Percentiles rank a stretch among this genome's conserved stretches.
Conservation (phyloP, 129 eudicot genomes). For the Heracleum sosnowskyi region DNA sequence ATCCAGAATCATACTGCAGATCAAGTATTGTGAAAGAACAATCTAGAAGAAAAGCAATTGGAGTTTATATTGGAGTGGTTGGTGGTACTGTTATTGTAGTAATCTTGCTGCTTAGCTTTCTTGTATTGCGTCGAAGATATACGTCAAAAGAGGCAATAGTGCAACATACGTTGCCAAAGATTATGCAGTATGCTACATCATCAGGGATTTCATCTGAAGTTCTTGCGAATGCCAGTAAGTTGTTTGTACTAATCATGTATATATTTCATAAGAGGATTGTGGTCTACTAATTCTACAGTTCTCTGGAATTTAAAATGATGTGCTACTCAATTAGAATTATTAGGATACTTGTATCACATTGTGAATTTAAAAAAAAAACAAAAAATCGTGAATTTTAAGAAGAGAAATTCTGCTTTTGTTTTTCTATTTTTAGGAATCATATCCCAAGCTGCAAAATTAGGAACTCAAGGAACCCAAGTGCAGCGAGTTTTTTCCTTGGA, state of each 20-base stretch:
- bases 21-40: conserved; percentile 20
- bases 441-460: conserved; percentile 57
- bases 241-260: neutral
- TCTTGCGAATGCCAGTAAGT: conserved; percentile 87
- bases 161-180: conserved; percentile 56
- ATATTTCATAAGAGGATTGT: neutral
- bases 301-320: neutral
- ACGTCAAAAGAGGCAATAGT: conserved; percentile 20
- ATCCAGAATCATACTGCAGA: conserved; percentile 43
- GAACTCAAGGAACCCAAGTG: conserved; percentile 53
- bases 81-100: conserved; percentile 49
- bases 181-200: conserved; percentile 35
- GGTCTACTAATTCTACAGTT: neutral
- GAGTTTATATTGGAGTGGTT: conserved; percentile 40
- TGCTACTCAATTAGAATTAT: neutral
- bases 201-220: conserved; percentile 63
- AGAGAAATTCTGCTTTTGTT: conserved; percentile 1
- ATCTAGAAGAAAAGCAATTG: conserved; percentile 29
- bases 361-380: too few relatives aligned
- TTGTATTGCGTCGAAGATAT: conserved; percentile 34
- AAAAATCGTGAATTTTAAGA: neutral
- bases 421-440: conserved; percentile 43
- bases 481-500: conserved; percentile 50
- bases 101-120: conserved; percentile 39
- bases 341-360: neutral